These are phyloP conservation scores for Ustilago shanxiensis DNA, from an alignment of 1,284 basidiomycete genomes.

Conservation along the genomic window DNA sequence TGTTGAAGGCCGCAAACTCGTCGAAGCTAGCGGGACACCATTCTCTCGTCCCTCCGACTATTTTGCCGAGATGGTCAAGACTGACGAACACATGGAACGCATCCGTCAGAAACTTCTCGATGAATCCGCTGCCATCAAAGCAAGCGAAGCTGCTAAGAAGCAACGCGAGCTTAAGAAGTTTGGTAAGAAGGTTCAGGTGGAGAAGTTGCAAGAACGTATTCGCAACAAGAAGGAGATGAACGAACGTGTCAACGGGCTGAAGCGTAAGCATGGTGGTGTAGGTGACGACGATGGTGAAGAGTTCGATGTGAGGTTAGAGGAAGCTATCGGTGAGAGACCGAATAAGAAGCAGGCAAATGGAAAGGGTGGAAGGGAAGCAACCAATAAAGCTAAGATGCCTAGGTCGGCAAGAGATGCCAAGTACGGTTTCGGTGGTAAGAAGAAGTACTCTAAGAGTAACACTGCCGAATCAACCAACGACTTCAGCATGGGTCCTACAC, in stretches of 20 bases:
- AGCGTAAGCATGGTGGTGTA: slow-evolving; percentile 75
- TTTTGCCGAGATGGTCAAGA: slow-evolving; percentile 99
- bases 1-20: slow-evolving; percentile 80
- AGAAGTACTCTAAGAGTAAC: slow-evolving; percentile 64
- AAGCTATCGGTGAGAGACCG: slow-evolving; percentile 62
- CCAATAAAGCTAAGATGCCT: slow-evolving; percentile 60
- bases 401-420: slow-evolving; percentile 60
- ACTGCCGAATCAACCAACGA: slow-evolving; percentile 65
- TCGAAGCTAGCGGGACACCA: slow-evolving; percentile 80
- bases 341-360: slow-evolving; percentile 13
- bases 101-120: slow-evolving; percentile 91
- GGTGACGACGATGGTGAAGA: slow-evolving; percentile 73
- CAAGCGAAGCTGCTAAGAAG: slow-evolving; percentile 88
- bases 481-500: slow-evolving; percentile 44
- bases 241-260: slow-evolving; percentile 68
- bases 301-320: slow-evolving; percentile 80
- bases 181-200: slow-evolving; percentile 93
- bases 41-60: slow-evolving; percentile 95
- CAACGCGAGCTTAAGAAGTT: slow-evolving; percentile 97
- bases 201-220: slow-evolving; percentile 84
- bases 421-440: slow-evolving; percentile 68
- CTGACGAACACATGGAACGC: slow-evolving; percentile 96
- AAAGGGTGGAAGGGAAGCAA: slow-evolving; percentile 18
- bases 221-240: slow-evolving; percentile 84
- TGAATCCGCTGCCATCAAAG: slow-evolving; percentile 89